Evolutionary conservation across 192 early-diverging fungal genomes (phyloP), one percentile per base, ranked within the genome.

Genomic region (Backusella circina): DNA sequence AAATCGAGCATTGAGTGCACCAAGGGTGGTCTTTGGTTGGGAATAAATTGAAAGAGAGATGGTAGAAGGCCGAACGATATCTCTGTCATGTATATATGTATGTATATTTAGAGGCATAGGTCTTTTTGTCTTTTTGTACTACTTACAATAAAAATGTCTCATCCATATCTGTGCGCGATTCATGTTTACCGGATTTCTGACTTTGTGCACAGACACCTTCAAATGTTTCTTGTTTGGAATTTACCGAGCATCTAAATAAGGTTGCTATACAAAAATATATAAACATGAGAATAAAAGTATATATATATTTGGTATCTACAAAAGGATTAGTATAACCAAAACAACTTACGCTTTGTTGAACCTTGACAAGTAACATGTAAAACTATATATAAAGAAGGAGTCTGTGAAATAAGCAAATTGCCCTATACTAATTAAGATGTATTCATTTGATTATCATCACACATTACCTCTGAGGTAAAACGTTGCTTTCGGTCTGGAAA

Each of bases 61-160:
- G 18, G 64, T 67, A 12, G 67, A 68, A n/a, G 76, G 71, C 7
- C 44, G 38, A 65, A 67, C 72, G 23, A 81, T 36, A 67, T 81
- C 73, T 65, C 77, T 79, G 15, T n/a, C n/a, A n/a, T n/a, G n/a
- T n/a, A n/a, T n/a, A n/a, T 21, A 33, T 47, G 44, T 47, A 41
- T 35, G 15, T 5, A 47, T n/a, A n/a, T 47, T 47, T 47, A 47
- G 44, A 47, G n/a, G n/a, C 10, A 2, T 9, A 64, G 36, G 12
- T 73, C 18, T 37, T 12, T 23, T 50, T 10, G n/a, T n/a, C 28
- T 15, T 35, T 21, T 21, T 21, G 23, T 26, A 23, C 23, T 23
- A 64, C 72, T 79, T 65, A 70, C 77, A 73, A 79, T 36, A 74
- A 44, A 51, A 69, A 79, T 0, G 73, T 79, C 47, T 79, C 77